phyloP scores from a whole-genome alignment of 257 asterid species.

The Craterostigma plantagineum region DNA sequence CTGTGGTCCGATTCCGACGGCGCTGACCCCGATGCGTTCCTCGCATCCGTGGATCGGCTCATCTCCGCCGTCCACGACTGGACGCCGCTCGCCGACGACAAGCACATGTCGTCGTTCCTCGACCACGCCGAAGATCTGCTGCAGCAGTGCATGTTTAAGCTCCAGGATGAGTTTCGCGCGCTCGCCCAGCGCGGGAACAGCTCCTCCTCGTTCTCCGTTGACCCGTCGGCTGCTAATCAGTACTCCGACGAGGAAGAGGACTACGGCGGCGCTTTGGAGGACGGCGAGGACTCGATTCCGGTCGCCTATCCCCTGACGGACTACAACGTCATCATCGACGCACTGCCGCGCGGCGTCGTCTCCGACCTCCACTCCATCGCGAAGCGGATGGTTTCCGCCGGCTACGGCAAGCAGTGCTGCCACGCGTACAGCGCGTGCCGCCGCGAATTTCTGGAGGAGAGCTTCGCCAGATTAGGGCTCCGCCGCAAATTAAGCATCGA shows the following conservation, averaged over 20 bases:
- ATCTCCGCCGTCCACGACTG: slow-evolving; percentile 41
- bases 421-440: slow-evolving; percentile 36
- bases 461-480: slow-evolving; percentile 20
- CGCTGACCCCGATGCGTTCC: slow-evolving; percentile 12
- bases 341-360: slow-evolving; percentile 60
- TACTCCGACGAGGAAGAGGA: slow-evolving; percentile 43
- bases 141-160: slow-evolving; percentile 77
- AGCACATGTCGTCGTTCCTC: slow-evolving; percentile 53
- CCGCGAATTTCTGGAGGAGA: slow-evolving; percentile 42
- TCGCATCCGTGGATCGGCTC: slow-evolving; percentile 45
- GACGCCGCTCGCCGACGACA: slow-evolving; percentile 55
- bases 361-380: slow-evolving; percentile 67
- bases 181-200: slow-evolving; percentile 53
- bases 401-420: slow-evolving; percentile 50
- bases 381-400: slow-evolving; percentile 52
- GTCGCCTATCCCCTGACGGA: slow-evolving; percentile 70
- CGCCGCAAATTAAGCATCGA: slow-evolving; percentile 53
- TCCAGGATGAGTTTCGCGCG: slow-evolving; percentile 64
- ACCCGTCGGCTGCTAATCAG: slow-evolving; percentile 4
- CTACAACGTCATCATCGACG: slow-evolving; percentile 66
- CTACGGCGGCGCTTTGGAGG: slow-evolving; percentile 4
- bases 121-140: slow-evolving; percentile 85
- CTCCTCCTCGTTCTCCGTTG: slow-evolving; percentile 34
- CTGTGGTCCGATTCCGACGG: slow-evolving; percentile 47
- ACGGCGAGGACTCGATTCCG: slow-evolving; percentile 33